Evolutionary conservation across 2,329 filamentous ascomycete species (phyloP), one percentile per base, ranked within the genome.

Genomic region (Curvularia lunata): DNA sequence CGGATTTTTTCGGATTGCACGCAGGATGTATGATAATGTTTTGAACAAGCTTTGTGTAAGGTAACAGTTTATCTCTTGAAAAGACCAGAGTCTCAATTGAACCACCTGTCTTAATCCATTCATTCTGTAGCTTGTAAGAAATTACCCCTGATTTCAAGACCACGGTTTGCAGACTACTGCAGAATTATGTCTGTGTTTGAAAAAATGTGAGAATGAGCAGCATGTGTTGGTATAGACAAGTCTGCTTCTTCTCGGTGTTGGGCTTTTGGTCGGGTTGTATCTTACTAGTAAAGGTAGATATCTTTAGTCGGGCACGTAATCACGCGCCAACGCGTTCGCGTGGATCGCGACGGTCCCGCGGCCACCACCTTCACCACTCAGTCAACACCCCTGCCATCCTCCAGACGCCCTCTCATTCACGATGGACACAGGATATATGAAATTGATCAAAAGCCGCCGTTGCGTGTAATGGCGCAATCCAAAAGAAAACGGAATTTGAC

Each of bases 391-490:
- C 42, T 25, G 30, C 16, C 10, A 5, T 18, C 34, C 16, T 34
- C 19, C 6, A 43, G 13, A 30, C 30, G 7, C 32, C 18, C 21
- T 42, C 12, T 27, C 40, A 40, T 56, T 66, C 53, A 72, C 60
- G 52, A 73, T 74, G 69, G 66, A 62, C 34, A 27, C 46, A 34
- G 8, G 2, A 13, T 62, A 57, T 38, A 37, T 21, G n/a, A 4
- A 13, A 34, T 47, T 10, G 6, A 46, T 40, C 41, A 28, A 23
- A 21, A 59, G 61, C 63, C 62, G 61, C 56, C 32, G 16, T 42
- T 54, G 65, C 65, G 70, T 54, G 66, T 74, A 59, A 74, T 74
- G 72, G 65, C 66, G 23, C 23, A 58, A 5, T n/a, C 49, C 23
- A 73, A 72, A 54, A 63, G 68, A 32, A 71, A 68, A 48, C 67